These are phyloP conservation scores for Tricholomella constricta DNA, from an alignment of 768 basidiomycete species.

Conservation along the genomic window DNA sequence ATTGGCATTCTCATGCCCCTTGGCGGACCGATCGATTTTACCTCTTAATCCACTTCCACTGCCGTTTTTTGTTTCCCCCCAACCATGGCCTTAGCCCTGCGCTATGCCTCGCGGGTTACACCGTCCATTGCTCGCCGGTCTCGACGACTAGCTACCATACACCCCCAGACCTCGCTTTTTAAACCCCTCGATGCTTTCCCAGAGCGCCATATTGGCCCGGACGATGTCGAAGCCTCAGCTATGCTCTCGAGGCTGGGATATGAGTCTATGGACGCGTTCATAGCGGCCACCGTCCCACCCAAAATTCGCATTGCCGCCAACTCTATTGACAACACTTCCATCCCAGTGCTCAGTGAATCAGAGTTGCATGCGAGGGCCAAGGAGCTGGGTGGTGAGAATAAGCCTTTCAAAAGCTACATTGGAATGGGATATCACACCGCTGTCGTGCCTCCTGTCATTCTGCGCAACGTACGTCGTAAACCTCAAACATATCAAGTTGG, in stretches of 20 bases:
- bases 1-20: conserved; percentile 44
- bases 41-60: conserved; percentile 28
- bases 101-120: conserved; percentile 26
- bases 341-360: conserved; percentile 81
- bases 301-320: conserved; percentile 71
- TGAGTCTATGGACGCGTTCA: conserved; percentile 85
- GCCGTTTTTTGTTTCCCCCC: conserved; percentile 17
- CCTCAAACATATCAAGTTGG: background rate
- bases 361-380: conserved; percentile 78
- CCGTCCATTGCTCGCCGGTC: conserved; percentile 14
- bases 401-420: conserved; percentile 88
- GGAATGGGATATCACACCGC: conserved; percentile 98
- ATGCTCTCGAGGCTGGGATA: conserved; percentile 90
- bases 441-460: conserved; percentile 92
- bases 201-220: conserved; percentile 91
- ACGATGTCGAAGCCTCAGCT: conserved; percentile 70
- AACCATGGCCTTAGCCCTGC: conserved; percentile 35
- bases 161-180: conserved; percentile 66
- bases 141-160: conserved; percentile 56
- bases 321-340: conserved; percentile 63
- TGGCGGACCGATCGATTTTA: conserved; percentile 22
- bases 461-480: conserved; percentile 71
- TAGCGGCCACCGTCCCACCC: conserved; percentile 78
- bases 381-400: conserved; percentile 76
- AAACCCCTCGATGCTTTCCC: conserved; percentile 87